phyloP scores from a whole-genome alignment of 2,329 filamentous ascomycete genomes.

The Penicillium crustosum region DNA sequence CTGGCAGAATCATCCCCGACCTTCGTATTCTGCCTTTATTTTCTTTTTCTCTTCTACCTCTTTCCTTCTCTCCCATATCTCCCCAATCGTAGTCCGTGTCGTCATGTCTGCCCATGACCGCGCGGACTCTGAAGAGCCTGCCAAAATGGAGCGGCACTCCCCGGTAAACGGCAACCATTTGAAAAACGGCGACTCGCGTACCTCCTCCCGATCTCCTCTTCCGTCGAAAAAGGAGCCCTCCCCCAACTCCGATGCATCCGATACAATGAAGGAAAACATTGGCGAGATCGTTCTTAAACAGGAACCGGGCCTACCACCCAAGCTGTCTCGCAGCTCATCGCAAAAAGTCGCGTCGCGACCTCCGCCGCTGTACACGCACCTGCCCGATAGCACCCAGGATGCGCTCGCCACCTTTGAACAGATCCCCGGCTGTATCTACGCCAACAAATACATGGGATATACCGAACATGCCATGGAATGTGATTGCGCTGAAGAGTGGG shows the following conservation, averaged over 20 bases:
- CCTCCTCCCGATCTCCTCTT: constrained; percentile 15
- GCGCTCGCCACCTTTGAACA: constrained; percentile 75
- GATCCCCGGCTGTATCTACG: constrained; percentile 84
- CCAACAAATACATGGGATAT: constrained; percentile 83
- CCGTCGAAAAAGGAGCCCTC: constrained; percentile 19
- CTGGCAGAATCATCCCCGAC: constrained; percentile 10
- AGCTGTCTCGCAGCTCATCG: constrained; percentile 70
- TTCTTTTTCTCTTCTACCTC: not conserved
- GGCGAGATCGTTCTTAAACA: constrained; percentile 63
- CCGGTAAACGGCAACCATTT: constrained; percentile 25
- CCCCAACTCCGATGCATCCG: constrained; percentile 26
- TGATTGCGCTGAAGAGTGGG: constrained; percentile 92
- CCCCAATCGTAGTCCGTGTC: constrained; percentile 31
- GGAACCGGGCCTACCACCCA: constrained; percentile 66
- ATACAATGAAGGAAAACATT: constrained; percentile 48
- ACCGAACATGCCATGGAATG: constrained; percentile 94
- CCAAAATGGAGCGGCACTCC: constrained; percentile 25
- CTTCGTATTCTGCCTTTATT: constrained; percentile 5
- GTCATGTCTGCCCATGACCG: constrained; percentile 46
- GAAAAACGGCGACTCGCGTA: constrained; percentile 23
- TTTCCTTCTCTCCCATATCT: not conserved
- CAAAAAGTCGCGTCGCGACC: constrained; percentile 66
- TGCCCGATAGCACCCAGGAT: constrained; percentile 75
- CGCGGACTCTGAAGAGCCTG: constrained; percentile 39
- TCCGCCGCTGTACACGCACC: constrained; percentile 67